Evolutionary conservation across 2,329 filamentous ascomycete species (phyloP).

Genomic region (Talaromyces funiculosus): DNA sequence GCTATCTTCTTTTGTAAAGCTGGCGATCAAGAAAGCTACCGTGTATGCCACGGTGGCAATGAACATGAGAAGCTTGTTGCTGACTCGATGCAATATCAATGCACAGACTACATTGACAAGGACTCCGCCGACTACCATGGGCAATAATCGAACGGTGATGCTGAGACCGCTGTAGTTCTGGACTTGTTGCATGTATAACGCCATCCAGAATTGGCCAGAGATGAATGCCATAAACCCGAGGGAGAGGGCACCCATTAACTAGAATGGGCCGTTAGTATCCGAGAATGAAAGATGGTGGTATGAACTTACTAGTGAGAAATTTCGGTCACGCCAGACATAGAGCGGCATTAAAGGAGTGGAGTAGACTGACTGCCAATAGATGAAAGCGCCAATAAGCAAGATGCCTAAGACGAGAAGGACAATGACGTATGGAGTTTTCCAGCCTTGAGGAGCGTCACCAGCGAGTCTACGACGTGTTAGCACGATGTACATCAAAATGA

Average conservation of each 20-base stretch:
- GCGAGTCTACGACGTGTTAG: conserved; percentile 32
- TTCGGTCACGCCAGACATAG: conserved; percentile 54
- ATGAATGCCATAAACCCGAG: conserved; percentile 61
- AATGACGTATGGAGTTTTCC: conserved; percentile 58
- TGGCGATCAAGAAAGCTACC: conserved; percentile 48
- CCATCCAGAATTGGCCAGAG: conserved; percentile 56
- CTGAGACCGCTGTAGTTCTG: conserved; percentile 49
- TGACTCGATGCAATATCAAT: conserved; percentile 56
- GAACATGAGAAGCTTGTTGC: conserved; percentile 58
- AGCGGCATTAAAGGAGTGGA: conserved; percentile 50
- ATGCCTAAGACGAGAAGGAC: conserved; percentile 57
- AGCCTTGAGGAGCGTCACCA: conserved; percentile 55
- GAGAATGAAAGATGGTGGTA: background rate
- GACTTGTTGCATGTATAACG: conserved; percentile 60
- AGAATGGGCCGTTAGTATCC: background rate
- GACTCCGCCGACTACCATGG: conserved; percentile 59
- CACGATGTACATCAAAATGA: background rate
- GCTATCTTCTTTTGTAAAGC: conserved; percentile 48
- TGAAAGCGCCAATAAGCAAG: conserved; percentile 51
- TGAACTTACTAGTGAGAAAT: conserved; percentile 55
- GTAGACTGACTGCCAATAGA: conserved; percentile 57
- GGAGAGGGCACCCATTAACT: conserved; percentile 53
- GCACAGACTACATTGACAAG: conserved; percentile 60
- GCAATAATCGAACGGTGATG: conserved; percentile 59
- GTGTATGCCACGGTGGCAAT: conserved; percentile 44